phyloP scores from a whole-genome alignment of 2,329 filamentous ascomycete genomes.

The Tricladium varicosporioides region DNA sequence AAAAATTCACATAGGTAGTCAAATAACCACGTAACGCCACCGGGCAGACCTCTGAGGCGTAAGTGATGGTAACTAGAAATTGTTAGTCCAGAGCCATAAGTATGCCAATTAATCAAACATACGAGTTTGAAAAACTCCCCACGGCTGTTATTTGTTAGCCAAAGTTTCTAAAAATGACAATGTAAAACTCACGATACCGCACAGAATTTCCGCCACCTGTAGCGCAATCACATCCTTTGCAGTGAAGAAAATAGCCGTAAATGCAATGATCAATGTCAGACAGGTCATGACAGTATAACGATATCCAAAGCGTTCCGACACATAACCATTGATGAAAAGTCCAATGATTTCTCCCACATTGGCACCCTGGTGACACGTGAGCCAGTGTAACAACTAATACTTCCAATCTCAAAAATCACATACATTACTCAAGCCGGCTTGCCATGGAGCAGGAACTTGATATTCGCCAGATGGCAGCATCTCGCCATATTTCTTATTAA shows the following conservation, averaged over 20 bases:
- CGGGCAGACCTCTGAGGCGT: slow-evolving; percentile 51
- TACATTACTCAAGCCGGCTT: slow-evolving; percentile 35
- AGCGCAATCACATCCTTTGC: slow-evolving; percentile 45
- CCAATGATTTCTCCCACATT: slow-evolving; percentile 44
- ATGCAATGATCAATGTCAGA: slow-evolving; percentile 43
- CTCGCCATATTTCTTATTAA: slow-evolving; percentile 38
- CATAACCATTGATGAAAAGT: slow-evolving; percentile 48
- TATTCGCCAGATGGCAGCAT: slow-evolving; percentile 32
- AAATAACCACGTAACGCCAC: slow-evolving; percentile 54
- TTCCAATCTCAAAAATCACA: not conserved
- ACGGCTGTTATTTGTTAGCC: slow-evolving; percentile 32
- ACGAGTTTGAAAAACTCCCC: slow-evolving; percentile 47
- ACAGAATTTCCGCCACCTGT: slow-evolving; percentile 49
- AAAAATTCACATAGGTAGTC: slow-evolving; percentile 55
- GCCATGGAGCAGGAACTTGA: slow-evolving; percentile 36
- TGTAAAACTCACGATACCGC: slow-evolving; percentile 39
- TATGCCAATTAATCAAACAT: slow-evolving; percentile 25
- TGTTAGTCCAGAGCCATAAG: not conserved
- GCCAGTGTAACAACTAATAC: not conserved
- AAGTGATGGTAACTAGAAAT: slow-evolving; percentile 32
- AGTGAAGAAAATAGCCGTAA: slow-evolving; percentile 50
- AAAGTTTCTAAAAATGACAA: not conserved
- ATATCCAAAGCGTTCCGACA: slow-evolving; percentile 50
- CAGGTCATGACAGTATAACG: slow-evolving; percentile 48
- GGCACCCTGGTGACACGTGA: slow-evolving; percentile 22